Conservation (phyloP, 768 basidiomycete species). For the Russula griseocarnosa region DNA sequence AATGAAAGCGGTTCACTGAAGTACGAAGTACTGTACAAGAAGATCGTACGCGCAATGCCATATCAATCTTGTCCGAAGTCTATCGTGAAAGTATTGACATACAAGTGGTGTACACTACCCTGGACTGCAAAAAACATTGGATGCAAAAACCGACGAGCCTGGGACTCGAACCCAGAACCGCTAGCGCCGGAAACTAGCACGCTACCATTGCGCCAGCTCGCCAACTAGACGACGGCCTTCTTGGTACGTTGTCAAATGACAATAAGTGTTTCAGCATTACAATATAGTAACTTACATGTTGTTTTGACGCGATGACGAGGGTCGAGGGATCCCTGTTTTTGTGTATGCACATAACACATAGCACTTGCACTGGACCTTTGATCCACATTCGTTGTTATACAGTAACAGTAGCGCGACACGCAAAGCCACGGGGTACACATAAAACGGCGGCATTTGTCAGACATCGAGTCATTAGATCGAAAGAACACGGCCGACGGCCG, state of each 20-base stretch:
- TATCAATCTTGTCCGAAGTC: neutral
- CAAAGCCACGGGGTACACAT: no score
- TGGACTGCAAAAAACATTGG: neutral
- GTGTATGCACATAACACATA: no score
- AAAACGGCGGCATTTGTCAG: neutral
- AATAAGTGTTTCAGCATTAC: no score
- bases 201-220: conserved; percentile 64
- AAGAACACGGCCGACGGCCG: neutral
- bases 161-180: conserved; percentile 63
- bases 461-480: no score
- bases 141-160: conserved; percentile 47
- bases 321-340: no score
- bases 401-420: no score
- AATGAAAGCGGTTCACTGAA: neutral
- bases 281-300: no score
- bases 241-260: neutral
- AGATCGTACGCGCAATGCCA: neutral
- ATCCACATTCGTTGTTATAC: no score
- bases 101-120: neutral
- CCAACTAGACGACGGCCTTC: conserved; percentile 27
- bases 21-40: no score
- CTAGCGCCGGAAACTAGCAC: conserved; percentile 63
- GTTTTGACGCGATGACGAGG: no score
- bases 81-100: neutral
- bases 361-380: no score